Evolutionary conservation across 2,329 filamentous ascomycete genomes (phyloP), one percentile per base, ranked within the genome.

Genomic region (Epichloe gansuensis): DNA sequence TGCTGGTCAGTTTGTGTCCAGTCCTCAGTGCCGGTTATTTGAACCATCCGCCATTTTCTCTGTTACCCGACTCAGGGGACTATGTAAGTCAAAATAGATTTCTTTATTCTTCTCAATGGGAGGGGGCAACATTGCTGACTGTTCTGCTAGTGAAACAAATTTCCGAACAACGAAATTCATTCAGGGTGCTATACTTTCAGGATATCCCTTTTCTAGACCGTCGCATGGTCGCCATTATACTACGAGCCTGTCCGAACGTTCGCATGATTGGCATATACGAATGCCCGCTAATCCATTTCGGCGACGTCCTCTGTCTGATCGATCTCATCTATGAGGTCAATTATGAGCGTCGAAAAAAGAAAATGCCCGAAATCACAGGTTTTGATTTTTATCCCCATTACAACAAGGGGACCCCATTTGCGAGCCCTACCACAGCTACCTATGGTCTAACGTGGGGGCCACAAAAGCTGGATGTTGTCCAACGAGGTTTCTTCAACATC

Each of bases 241-340:
- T 69, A 1, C 61, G 65, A 6, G 59, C 59, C 1, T 66, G 63
- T 36, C 65, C 63, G 0, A 51, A 63, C 1, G 55, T 69, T 8
- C 59, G 56, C 4, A 65, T 63, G 59, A 1, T 70, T 13, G 67
- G 68, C 2, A 57, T 70, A 2, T 70, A 70, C 50, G 60, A 66
- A 47, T 70, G 68, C 27, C 66, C 66, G 0, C 52, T 69, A 1
- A 55, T 70, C 4, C 64, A 69, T 31, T 59, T 68, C n/a, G 68
- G 65, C 9, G 68, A 70, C 23, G 51, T 67, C 0, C 49, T 67
- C 1, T 59, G 56, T 11, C 50, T 70, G 0, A 55, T 70, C 1
- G 66, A 70, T 49, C 53, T 69, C 2, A 66, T 70, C 21, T 50
- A 63, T 35, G 66, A 70, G 43, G 55, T 70, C 43, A 70, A 70